Evolutionary conservation across 2,329 filamentous ascomycete genomes (phyloP).

Genomic region (Paraphaeosphaeria minitans): DNA sequence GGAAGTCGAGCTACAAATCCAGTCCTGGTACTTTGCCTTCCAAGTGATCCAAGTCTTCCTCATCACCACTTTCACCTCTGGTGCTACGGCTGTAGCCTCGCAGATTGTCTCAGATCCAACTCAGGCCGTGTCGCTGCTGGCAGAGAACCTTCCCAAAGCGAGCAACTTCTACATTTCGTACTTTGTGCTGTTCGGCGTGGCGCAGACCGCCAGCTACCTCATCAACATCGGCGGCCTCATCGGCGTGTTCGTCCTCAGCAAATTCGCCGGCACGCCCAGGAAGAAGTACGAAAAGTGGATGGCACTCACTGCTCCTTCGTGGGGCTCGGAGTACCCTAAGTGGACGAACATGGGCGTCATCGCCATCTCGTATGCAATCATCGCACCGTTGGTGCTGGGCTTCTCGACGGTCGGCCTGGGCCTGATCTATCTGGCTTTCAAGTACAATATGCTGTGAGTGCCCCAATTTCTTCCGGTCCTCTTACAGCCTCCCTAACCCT

Average conservation of each 20-base stretch:
- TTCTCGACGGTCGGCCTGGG: slow-evolving; percentile 7
- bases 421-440: slow-evolving; percentile 6
- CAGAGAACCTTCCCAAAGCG: slow-evolving; percentile 77
- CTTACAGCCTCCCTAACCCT: neutral
- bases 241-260: slow-evolving; percentile 80
- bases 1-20: slow-evolving; percentile 70
- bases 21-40: slow-evolving; percentile 90
- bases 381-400: slow-evolving; percentile 7
- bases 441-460: slow-evolving; percentile 10
- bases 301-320: slow-evolving; percentile 50
- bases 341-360: slow-evolving; percentile 52
- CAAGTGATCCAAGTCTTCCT: slow-evolving; percentile 94
- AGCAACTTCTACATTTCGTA: slow-evolving; percentile 97
- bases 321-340: slow-evolving; percentile 53
- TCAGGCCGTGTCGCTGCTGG: slow-evolving; percentile 66
- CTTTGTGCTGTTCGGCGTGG: slow-evolving; percentile 81
- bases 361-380: slow-evolving; percentile 27
- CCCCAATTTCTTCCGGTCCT: neutral
- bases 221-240: slow-evolving; percentile 82
- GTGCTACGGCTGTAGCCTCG: slow-evolving; percentile 65
- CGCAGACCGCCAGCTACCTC: slow-evolving; percentile 47
- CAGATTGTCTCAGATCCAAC: slow-evolving; percentile 67
- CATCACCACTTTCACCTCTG: slow-evolving; percentile 79
- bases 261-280: slow-evolving; percentile 57
- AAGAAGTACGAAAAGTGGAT: slow-evolving; percentile 52